phyloP scores from a whole-genome alignment of 768 basidiomycete species.

The Hortiboletus campestris region DNA sequence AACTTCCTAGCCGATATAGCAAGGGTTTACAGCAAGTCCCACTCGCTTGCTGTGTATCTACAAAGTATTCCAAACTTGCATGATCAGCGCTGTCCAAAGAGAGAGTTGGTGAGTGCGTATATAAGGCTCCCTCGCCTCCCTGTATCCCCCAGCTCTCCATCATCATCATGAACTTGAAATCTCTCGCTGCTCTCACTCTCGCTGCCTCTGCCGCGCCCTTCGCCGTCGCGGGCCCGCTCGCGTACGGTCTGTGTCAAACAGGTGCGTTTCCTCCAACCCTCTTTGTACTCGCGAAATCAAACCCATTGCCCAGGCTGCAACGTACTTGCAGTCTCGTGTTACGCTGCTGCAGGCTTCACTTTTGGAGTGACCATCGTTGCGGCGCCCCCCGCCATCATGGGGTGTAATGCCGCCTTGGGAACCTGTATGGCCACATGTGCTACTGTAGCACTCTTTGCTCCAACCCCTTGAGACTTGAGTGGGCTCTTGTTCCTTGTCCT shows the following conservation, averaged over 20 bases:
- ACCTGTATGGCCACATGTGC: slow-evolving; percentile 28
- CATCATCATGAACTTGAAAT: slow-evolving; percentile 27
- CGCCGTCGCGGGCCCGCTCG: slow-evolving; percentile 16
- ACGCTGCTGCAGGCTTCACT: slow-evolving; percentile 20
- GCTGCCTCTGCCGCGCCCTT: slow-evolving; percentile 9
- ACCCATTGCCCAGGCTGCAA: slow-evolving; percentile 24
- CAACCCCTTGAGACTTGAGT: slow-evolving; percentile 19
- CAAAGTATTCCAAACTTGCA: too few relatives aligned
- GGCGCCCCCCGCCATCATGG: slow-evolving; percentile 20
- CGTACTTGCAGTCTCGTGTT: slow-evolving; percentile 18
- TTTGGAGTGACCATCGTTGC: slow-evolving; percentile 24
- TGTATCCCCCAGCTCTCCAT: too few relatives aligned
- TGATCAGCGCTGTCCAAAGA: slow-evolving; percentile 1
- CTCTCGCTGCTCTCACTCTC: slow-evolving; percentile 18
- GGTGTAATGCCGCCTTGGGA: slow-evolving; percentile 24
- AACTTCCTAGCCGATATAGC: too few relatives aligned
- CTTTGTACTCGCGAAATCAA: not conserved
- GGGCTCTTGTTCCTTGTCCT: not conserved
- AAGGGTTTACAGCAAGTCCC: not conserved
- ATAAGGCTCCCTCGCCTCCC: not conserved
- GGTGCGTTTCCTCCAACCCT: not conserved
- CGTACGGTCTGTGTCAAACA: slow-evolving; percentile 26
- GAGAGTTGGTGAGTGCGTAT: not conserved
- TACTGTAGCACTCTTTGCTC: slow-evolving; percentile 16
- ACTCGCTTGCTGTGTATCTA: not conserved